phyloP scores from a whole-genome alignment of 495 filamentous ascomycete genomes.

The Aspergillus campestris region DNA sequence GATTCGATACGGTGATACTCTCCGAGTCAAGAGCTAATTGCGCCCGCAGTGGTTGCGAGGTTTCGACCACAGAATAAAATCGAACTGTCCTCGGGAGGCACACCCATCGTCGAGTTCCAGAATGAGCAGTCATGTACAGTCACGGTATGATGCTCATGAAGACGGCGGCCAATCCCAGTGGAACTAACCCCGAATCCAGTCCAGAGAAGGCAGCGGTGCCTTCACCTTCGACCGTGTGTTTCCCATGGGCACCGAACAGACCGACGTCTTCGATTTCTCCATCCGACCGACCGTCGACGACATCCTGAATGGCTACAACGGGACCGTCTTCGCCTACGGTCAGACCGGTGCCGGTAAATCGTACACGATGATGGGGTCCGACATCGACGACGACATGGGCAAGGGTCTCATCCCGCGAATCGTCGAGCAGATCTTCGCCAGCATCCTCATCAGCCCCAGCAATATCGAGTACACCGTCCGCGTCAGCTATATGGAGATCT shows the following conservation, averaged over 20 bases:
- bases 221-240: conserved; percentile 99
- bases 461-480: conserved; percentile 97
- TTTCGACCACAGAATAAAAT: conserved; percentile 95
- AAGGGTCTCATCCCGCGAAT: conserved; percentile 96
- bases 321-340: conserved; percentile 97
- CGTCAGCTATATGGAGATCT: conserved; percentile 99
- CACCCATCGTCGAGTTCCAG: conserved; percentile 83
- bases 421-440: conserved; percentile 94
- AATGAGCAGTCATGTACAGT: conserved; percentile 82
- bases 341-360: conserved; percentile 98
- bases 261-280: conserved; percentile 93
- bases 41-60: conserved; percentile 71
- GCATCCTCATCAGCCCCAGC: conserved; percentile 79
- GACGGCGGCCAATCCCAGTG: conserved; percentile 33
- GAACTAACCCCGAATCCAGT: conserved; percentile 41
- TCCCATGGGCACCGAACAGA: conserved; percentile 78
- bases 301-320: conserved; percentile 97
- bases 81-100: conserved; percentile 80
- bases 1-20: not conserved
- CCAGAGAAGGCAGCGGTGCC: conserved; percentile 67
- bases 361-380: conserved; percentile 97
- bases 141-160: conserved; percentile 55
- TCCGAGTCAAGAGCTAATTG: conserved; percentile 9
- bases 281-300: conserved; percentile 95
- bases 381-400: conserved; percentile 83